Base-by-base conservation (phyloP, 1,139 yeast species). In the Candida dubliniensis region DNA sequence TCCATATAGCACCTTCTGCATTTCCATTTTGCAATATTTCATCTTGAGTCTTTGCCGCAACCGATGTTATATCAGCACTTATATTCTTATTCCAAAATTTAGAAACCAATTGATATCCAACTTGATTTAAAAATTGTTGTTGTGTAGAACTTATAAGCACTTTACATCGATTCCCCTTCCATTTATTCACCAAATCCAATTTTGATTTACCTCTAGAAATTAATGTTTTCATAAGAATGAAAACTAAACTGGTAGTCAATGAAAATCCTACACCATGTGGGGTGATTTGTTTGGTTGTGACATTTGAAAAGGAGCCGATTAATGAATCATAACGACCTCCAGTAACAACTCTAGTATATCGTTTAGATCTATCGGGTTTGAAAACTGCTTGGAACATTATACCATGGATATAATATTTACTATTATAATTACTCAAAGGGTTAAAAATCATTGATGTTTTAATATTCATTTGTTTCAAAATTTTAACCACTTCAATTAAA, bases 311-410 rank as follows among this genome's bases (percentile, higher is more conserved):
- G 13, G 82, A 76, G 2, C 79, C 69, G 15, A 90, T 77, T 51
- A 91, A 70, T 18, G 73, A 67, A 57, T 93, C 98, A 57, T 89
- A 93, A 41, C 99, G 70, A 1, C 99, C 99, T 38, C 99, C 99
- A 0, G 95, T 93, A 10, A 95, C 95, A 35, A 88, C 66, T 35
- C 91, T 61, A 0, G 76, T 60, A 39, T 54, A 63, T 15, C 66
- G 58, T 40, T 73, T 61, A 37, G 58, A 65, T 49, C 72, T 76
- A 10, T 82, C 74, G 54, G 62, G 52, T 47, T 86, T 86, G 54
- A 81, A 78, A 1, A 89, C 79, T 0, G 87, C 90, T 56, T 89
- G 96, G 59, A 91, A 93, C 95, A 93, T 89, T 2, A 91, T 67
- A 0, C 96, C 96, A 23, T 82, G 82, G 31, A 74, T 69, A 59